Conservation (phyloP, 805 yeast genomes). For the Yarrowia sp. region DNA sequence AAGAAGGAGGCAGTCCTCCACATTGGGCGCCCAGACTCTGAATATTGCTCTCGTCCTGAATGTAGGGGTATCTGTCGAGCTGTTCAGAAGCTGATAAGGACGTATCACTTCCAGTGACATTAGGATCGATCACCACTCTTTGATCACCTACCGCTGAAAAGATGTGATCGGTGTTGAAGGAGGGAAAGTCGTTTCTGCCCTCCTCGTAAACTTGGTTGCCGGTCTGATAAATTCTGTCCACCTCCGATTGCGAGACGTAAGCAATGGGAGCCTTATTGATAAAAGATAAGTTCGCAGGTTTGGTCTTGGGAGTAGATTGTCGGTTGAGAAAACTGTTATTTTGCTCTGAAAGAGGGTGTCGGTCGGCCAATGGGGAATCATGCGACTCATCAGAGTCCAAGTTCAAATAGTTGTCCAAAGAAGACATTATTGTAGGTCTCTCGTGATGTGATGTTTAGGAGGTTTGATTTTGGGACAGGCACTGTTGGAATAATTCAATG, state of each 20-base stretch:
- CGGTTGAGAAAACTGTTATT: not conserved
- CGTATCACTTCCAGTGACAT: not conserved
- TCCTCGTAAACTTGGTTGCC: not conserved
- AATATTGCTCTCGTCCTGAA: not conserved
- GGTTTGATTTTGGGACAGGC: not conserved
- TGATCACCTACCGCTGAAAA: not conserved
- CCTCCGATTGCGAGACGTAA: not conserved
- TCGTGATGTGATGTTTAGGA: slow-evolving; percentile 4
- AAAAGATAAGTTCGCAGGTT: not conserved
- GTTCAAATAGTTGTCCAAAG: not conserved
- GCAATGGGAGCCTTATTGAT: slow-evolving; percentile 1
- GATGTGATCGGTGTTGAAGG: not conserved
- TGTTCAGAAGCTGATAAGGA: not conserved
- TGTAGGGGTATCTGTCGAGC: not conserved
- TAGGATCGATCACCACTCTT: not conserved
- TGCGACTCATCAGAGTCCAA: not conserved
- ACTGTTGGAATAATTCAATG: not conserved
- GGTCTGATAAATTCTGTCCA: not conserved
- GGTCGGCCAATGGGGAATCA: not conserved
- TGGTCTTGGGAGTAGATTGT: not conserved
- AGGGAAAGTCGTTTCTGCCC: not conserved
- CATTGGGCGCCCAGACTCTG: not conserved
- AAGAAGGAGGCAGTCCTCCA: not conserved
- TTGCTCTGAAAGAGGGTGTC: not conserved
- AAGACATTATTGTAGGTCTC: not conserved